These are phyloP conservation scores for Xylaria sp. DNA, from an alignment of 2,329 filamentous ascomycete genomes.

Conservation along the genomic window DNA sequence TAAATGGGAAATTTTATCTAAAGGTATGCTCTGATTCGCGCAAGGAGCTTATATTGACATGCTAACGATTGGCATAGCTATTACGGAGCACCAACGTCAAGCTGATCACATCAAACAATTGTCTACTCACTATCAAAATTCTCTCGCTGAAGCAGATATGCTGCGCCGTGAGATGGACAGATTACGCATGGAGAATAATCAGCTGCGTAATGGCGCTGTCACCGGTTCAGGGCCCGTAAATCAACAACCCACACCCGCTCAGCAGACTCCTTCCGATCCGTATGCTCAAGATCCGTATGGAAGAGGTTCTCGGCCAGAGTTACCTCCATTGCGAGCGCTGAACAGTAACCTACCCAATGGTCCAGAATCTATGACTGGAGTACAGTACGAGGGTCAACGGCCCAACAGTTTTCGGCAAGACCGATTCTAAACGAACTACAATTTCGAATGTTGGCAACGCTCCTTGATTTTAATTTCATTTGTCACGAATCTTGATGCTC, in stretches of 20 bases:
- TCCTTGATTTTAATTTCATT: conserved; percentile 35
- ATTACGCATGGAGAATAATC: conserved; percentile 61
- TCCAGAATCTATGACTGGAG: conserved; percentile 73
- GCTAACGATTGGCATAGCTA: conserved; percentile 58
- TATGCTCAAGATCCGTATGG: conserved; percentile 49
- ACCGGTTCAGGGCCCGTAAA: conserved; percentile 41
- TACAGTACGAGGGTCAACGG: conserved; percentile 68
- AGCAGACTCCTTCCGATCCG: conserved; percentile 46
- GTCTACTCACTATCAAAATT: conserved; percentile 57
- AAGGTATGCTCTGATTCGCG: conserved; percentile 67
- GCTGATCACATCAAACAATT: conserved; percentile 60
- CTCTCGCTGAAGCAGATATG: conserved; percentile 58
- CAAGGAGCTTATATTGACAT: not conserved
- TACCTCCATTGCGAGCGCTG: conserved; percentile 68
- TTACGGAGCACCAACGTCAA: conserved; percentile 69
- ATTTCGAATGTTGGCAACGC: conserved; percentile 15
- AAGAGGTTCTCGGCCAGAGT: conserved; percentile 56
- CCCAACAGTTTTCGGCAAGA: conserved; percentile 59
- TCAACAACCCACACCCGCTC: conserved; percentile 45
- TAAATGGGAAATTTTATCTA: conserved; percentile 90
- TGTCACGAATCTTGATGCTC: conserved; percentile 34
- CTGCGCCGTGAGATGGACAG: conserved; percentile 62
- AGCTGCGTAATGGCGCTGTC: conserved; percentile 54
- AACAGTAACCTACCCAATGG: conserved; percentile 56
- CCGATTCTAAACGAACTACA: conserved; percentile 45